These are phyloP conservation scores for Phaffia australis DNA, from an alignment of 768 basidiomycete genomes.

Conservation along the genomic window DNA sequence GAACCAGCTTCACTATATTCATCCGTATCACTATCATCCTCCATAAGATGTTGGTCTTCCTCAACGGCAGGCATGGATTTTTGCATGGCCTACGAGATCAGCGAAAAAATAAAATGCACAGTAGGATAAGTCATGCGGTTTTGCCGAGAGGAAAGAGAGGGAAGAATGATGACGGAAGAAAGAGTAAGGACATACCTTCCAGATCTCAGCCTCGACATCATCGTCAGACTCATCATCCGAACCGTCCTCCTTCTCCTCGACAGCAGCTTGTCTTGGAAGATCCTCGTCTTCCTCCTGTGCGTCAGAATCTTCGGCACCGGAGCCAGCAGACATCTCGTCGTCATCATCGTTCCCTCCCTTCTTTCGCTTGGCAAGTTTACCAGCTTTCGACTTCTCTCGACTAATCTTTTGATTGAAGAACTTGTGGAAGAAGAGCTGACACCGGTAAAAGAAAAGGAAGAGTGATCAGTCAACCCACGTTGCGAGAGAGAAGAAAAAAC, in stretches of 20 bases:
- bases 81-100: conserved; percentile 62
- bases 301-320: conserved; percentile 24
- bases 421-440: conserved; percentile 77
- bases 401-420: conserved; percentile 68
- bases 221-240: conserved; percentile 27
- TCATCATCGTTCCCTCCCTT: conserved; percentile 38
- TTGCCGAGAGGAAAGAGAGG: background rate
- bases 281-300: conserved; percentile 27
- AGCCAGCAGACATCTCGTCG: conserved; percentile 29
- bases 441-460: background rate
- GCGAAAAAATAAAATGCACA: conserved; percentile 20
- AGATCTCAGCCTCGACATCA: conserved; percentile 48
- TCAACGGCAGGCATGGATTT: conserved; percentile 59
- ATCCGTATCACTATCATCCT: conserved; percentile 31
- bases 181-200: conserved; percentile 57
- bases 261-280: conserved; percentile 26
- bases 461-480: conserved; percentile 6
- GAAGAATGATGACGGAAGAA: background rate
- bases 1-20: conserved; percentile 24
- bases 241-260: conserved; percentile 40
- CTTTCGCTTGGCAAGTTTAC: conserved; percentile 46
- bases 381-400: conserved; percentile 44
- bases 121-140: background rate
- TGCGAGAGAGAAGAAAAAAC: background rate
- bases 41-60: conserved; percentile 39